These are phyloP conservation scores for Arctium lappa DNA, from an alignment of 129 eudicot species.

Conservation along the genomic window DNA sequence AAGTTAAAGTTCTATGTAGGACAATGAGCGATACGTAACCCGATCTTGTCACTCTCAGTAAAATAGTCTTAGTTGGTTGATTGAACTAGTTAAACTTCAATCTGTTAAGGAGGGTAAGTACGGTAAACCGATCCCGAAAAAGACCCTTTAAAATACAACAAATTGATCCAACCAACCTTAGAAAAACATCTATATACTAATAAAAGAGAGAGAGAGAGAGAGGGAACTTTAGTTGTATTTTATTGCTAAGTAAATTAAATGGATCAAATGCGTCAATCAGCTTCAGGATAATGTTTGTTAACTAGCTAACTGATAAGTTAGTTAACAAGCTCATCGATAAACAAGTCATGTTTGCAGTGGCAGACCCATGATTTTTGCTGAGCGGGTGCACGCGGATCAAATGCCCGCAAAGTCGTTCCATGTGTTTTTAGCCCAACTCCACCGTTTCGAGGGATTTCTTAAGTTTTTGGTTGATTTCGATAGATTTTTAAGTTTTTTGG, in stretches of 20 bases:
- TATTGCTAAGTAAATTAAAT: not conserved
- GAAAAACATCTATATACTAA: not conserved
- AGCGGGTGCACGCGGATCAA: no score
- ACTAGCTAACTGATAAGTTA: not conserved
- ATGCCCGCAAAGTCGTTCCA: no score
- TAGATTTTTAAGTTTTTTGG: no score
- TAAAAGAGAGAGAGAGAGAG: not conserved
- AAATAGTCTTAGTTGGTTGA: not conserved
- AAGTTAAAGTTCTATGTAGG: not conserved
- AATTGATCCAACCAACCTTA: not conserved
- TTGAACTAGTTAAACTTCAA: not conserved
- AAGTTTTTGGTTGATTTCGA: no score
- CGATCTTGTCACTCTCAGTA: not conserved
- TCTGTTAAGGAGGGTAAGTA: not conserved
- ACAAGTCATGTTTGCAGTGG: not conserved
- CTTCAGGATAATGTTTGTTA: no score
- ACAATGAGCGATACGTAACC: not conserved
- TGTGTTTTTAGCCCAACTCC: no score
- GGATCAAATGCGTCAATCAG: not conserved
- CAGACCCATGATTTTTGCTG: no score
- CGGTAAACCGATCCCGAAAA: not conserved
- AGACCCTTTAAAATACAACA: not conserved
- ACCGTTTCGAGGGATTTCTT: no score
- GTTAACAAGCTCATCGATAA: not conserved
- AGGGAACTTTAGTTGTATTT: not conserved